Conservation (phyloP, 1,284 basidiomycete genomes). For the Cryptococcus amylolentus region DNA sequence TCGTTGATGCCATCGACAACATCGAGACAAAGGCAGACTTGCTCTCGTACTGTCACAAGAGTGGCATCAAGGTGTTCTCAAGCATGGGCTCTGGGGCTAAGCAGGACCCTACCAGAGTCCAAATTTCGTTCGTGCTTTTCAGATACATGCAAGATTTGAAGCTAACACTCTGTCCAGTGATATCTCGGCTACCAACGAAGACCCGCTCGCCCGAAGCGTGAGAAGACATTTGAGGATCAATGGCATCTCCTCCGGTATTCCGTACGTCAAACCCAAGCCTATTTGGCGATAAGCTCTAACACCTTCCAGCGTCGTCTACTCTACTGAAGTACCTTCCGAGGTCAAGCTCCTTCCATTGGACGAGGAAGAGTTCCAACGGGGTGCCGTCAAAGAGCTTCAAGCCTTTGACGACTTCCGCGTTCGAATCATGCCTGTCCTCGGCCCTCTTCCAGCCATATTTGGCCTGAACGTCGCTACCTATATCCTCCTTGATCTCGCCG, state of each 20-base stretch:
- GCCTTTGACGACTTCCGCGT: conserved; percentile 90
- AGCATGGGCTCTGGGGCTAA: conserved; percentile 99
- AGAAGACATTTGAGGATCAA: conserved; percentile 70
- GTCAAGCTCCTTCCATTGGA: conserved; percentile 84
- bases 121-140: conserved; percentile 60
- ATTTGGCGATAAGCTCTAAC: background rate
- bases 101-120: conserved; percentile 87
- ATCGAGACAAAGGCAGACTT: conserved; percentile 91
- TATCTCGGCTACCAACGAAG: conserved; percentile 88
- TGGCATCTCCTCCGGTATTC: conserved; percentile 70
- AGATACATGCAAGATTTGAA: background rate
- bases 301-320: conserved; percentile 73
- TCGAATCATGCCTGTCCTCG: conserved; percentile 52
- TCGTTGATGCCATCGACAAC: conserved; percentile 94
- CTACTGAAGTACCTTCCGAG: conserved; percentile 82
- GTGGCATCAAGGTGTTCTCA: conserved; percentile 81
- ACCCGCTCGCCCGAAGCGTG: conserved; percentile 89
- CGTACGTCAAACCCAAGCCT: conserved; percentile 44
- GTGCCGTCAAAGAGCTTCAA: conserved; percentile 82
- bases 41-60: conserved; percentile 73
- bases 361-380: conserved; percentile 88
- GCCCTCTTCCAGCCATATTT: conserved; percentile 80
- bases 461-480: conserved; percentile 84
- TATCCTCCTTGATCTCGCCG: conserved; percentile 76
- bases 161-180: conserved; percentile 57